Base-by-base conservation (phyloP, 345 rosid species). In the Iberis pinnata region DNA sequence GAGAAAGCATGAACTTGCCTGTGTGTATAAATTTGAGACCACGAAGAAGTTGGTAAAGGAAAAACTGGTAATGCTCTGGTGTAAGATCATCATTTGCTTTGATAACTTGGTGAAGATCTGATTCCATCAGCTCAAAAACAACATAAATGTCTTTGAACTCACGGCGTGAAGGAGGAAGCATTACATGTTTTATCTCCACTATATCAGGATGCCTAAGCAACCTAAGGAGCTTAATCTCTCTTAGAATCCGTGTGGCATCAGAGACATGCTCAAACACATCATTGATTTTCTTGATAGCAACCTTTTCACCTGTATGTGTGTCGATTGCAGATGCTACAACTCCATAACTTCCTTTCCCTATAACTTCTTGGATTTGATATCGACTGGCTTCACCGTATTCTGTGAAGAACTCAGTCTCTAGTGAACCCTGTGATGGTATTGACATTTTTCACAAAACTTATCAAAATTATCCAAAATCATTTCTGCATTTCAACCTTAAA, bases 221-320 rank as follows among this genome's bases (percentile, higher is more conserved):
- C 60, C 98, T 78, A 43, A 92, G 94, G 65, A 92, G 94, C 77
- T 92, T 88, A 53, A 92, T 81, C 81, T 92, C 98, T 73, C 98
- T 81, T 61, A 88, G 62, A 72, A 92, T 92, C 29, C 98, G 78
- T 0, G 96, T 88, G n/a, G 98, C 96, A 63, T 92, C 98, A 68
- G 98, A 92, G 39, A 92, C 96, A 15, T 92, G 96, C 77, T 88
- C 98, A 67, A 92, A 92, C 22, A 92, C 98, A 63, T 92, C 98
- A 50, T 80, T 88, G 41, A 92, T 92, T 75, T 92, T 92, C 76
- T 92, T 92, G 22, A 92, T 85, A 17, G 98, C 98, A 47, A 92
- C 89, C 67, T 64, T 83, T 70, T 92, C 97, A 15, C 97, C 88
- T 1, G 88, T 80, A 43, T 83, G 86, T 1, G 76, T 73, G 62